Base-by-base conservation (phyloP, 2,329 filamentous ascomycete genomes). In the Graphium sp. region DNA sequence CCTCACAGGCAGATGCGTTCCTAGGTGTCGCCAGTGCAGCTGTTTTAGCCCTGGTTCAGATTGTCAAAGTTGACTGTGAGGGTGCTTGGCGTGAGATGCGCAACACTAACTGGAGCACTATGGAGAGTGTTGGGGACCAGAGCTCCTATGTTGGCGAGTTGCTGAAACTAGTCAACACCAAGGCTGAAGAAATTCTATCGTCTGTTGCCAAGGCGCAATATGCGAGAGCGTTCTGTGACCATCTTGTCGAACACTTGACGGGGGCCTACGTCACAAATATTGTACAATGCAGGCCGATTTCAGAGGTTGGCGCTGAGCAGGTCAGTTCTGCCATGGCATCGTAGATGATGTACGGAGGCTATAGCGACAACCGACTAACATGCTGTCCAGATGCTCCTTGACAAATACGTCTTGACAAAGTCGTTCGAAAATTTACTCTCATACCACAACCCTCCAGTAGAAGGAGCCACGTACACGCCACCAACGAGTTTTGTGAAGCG, bases 21-120 rank as follows among this genome's bases (percentile, higher is more conserved):
- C 78, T 98, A 58, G 85, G 85, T 3, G 87, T 98, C 21, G 89
- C 87, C 3, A 87, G 81, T 44, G 78, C 84, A 9, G 77, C 83
- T 4, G 78, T 98, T 5, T 65, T 89, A 28, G 70, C 79, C 1
- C 61, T 98, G 25, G 85, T 95, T 5, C 74, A 80, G 35, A 76
- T 74, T 42, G 80, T 93, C 5, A 85, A 93, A 46, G 49, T 74
- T 1, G 77, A 78, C 29, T 78, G 84, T 41, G 87, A 95, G 38
- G 70, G 78, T 1, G 75, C 77, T 11, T 98, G 87, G 89, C 72
- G 85, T 32, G 89, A 95, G 56, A 98, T 98, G 89, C 78, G 76
- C 37, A 93, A 94, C 46, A 92, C 79, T 1, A 80, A 85, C 27
- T 98, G 89, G 89, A 80, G 76, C 49, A 84, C 79, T 37, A 80